Percentiles rank a stretch among this genome's conserved stretches.
Conservation (phyloP, 352 stramenopile species). For the Pythium apleroticum region DNA sequence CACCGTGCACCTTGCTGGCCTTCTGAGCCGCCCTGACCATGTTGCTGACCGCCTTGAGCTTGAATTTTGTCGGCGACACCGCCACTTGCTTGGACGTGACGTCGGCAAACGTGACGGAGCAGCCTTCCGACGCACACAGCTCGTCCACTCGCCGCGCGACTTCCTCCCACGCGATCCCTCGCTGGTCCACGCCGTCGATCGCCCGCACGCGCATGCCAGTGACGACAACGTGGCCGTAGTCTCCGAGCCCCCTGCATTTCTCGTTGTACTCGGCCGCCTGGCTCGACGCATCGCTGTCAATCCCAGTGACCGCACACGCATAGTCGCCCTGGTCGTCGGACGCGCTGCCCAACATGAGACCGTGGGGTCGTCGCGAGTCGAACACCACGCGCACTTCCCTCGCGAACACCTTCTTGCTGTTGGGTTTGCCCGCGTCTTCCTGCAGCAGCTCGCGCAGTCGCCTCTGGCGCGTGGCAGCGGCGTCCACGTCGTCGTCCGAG, state of each 20-base stretch:
- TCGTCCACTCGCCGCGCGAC: constrained; percentile 44
- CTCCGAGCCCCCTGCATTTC: constrained; percentile 35
- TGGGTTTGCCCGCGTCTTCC: constrained; percentile 16
- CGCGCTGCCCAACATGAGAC: constrained; percentile 42
- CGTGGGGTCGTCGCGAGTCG: constrained; percentile 44
- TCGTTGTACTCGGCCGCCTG: constrained; percentile 62
- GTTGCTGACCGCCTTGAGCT: constrained; percentile 22
- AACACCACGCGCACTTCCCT: constrained; percentile 67
- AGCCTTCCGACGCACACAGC: constrained; percentile 28
- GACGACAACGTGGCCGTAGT: constrained; percentile 51
- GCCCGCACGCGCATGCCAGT: constrained; percentile 40
- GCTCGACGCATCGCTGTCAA: constrained; percentile 30
- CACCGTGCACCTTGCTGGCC: constrained; percentile 12
- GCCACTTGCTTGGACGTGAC: constrained; percentile 21
- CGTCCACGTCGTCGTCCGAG: constrained; percentile 26
- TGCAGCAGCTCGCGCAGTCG: constrained; percentile 32
- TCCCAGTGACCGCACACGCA: constrained; percentile 41
- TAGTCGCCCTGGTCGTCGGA: constrained; percentile 25
- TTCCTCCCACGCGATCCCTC: constrained; percentile 36
- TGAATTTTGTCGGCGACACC: neutral
- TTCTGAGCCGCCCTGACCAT: constrained; percentile 27
- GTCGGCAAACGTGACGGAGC: constrained; percentile 53
- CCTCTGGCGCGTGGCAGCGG: constrained; percentile 17
- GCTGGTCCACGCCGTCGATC: constrained; percentile 47
- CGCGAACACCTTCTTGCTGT: constrained; percentile 27